Evolutionary conservation across 768 basidiomycete species (phyloP).

Genomic region (Tricholoma terreum): DNA sequence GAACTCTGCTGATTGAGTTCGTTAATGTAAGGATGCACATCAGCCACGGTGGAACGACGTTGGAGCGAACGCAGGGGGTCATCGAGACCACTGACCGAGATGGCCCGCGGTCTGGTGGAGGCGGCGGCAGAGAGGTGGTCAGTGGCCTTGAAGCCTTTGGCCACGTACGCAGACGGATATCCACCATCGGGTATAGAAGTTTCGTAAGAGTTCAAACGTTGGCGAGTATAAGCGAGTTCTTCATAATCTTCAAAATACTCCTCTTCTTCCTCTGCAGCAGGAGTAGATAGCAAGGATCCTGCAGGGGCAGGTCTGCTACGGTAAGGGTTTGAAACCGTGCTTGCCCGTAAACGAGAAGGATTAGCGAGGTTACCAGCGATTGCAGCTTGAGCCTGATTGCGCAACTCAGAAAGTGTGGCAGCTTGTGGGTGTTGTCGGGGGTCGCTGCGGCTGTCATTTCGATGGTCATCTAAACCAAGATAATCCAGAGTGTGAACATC

Average conservation of each 20-base stretch:
- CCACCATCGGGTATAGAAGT: constrained; percentile 46
- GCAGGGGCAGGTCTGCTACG: constrained; percentile 58
- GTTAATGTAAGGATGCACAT: constrained; percentile 56
- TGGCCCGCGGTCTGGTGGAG: constrained; percentile 73
- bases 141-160: constrained; percentile 70
- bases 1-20: constrained; percentile 48
- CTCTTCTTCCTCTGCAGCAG: constrained; percentile 74
- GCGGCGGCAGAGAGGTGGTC: constrained; percentile 68
- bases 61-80: constrained; percentile 71
- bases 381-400: constrained; percentile 86
- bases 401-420: constrained; percentile 84
- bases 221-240: constrained; percentile 47
- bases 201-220: constrained; percentile 64
- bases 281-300: constrained; percentile 61
- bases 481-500: constrained; percentile 96
- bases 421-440: constrained; percentile 56
- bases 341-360: constrained; percentile 80
- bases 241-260: constrained; percentile 66
- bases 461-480: constrained; percentile 84
- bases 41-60: constrained; percentile 55
- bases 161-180: constrained; percentile 59
- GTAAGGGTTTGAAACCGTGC: constrained; percentile 93
- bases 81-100: constrained; percentile 85
- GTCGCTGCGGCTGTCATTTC: constrained; percentile 17
- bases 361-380: constrained; percentile 81